Evolutionary conservation across 2,329 filamentous ascomycete genomes (phyloP).

Genomic region (Bipolaris cookei): DNA sequence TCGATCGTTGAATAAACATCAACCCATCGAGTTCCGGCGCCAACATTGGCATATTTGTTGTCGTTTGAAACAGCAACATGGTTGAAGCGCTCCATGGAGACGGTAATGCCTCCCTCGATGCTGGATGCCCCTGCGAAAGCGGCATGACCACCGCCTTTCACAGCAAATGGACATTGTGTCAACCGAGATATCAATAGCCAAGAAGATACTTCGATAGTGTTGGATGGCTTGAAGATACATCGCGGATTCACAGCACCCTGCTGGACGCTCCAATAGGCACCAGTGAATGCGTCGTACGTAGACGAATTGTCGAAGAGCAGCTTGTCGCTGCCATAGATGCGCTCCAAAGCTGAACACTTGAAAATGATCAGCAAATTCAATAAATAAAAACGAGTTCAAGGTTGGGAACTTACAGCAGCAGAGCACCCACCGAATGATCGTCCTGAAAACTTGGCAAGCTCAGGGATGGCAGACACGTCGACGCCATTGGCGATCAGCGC

Average conservation of each 20-base stretch:
- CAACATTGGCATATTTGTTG: conserved; percentile 34
- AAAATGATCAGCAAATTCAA: conserved; percentile 9
- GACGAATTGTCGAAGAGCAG: conserved; percentile 21
- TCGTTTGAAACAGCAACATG: conserved; percentile 33
- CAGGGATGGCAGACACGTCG: conserved; percentile 28
- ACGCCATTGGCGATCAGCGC: conserved; percentile 28
- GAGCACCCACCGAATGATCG: conserved; percentile 21
- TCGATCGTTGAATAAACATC: conserved; percentile 43
- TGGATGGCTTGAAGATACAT: conserved; percentile 38
- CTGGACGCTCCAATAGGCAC: conserved; percentile 37
- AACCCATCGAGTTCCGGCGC: conserved; percentile 44
- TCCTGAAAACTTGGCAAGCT: conserved; percentile 13
- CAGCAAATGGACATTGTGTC: conserved; percentile 49
- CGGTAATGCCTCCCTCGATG: conserved; percentile 52
- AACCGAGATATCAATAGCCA: conserved; percentile 30
- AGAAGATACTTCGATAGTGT: conserved; percentile 27
- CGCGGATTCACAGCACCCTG: conserved; percentile 32
- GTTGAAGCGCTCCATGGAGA: conserved; percentile 49
- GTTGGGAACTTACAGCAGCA: conserved; percentile 28
- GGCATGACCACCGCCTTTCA: conserved; percentile 55
- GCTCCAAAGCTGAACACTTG: conserved; percentile 32
- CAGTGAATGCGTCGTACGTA: conserved; percentile 31
- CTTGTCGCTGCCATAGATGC: conserved; percentile 30
- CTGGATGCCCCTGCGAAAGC: conserved; percentile 51
- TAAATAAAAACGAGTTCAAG: background rate